Base-by-base conservation (phyloP, 176 grass and related monocot genomes). In the Carex littledalei region DNA sequence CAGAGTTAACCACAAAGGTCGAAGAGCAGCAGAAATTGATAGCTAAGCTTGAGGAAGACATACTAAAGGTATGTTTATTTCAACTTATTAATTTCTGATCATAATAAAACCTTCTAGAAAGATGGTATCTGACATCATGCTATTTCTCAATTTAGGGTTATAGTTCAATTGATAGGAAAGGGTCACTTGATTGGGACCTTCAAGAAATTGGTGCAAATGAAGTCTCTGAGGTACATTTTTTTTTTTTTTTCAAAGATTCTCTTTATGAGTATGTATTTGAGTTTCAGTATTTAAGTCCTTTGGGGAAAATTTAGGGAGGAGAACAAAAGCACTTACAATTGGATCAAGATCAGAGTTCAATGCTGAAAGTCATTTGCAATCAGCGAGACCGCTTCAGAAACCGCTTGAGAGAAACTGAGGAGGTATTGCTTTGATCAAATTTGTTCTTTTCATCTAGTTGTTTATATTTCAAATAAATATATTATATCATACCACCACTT, bases 311-410 rank as follows among this genome's bases (percentile, higher is more conserved):
- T 89, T 86, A 99, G 96, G 96, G 93, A 75, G 85, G 81, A 78
- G 96, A 99, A 92, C 81, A 92, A 91, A 95, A 90, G 76, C 66
- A 91, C 83, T 62, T 82, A 84, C 55, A 86, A 63, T 84, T 87
- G 71, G 97, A 99, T 84, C 97, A 99, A 89, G 93, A 99, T 79
- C 93, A 99, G 89, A 99, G 87, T 92, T 99, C 97, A 57, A 99
- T 99, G 97, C 91, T 96, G 24, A 95, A 99, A 88, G 97, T 99
- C 71, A 99, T 99, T 73, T 99, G 97, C 88, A 99, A 94, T 59
- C 97, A 99, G 79, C 94, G 97, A 83, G 97, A 99, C 63, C 97
- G 97, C 72, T 99, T 99, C 86, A 86, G 86, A 88, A 89, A 89
- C 83, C 88, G 93, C 66, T 82, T 99, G 81, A 87, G 90, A 89